A percentile compares a stretch with the other conserved stretches of the same genome.
Conservation (phyloP, 2,329 filamentous ascomycete species). For the Apiospora hydei region DNA sequence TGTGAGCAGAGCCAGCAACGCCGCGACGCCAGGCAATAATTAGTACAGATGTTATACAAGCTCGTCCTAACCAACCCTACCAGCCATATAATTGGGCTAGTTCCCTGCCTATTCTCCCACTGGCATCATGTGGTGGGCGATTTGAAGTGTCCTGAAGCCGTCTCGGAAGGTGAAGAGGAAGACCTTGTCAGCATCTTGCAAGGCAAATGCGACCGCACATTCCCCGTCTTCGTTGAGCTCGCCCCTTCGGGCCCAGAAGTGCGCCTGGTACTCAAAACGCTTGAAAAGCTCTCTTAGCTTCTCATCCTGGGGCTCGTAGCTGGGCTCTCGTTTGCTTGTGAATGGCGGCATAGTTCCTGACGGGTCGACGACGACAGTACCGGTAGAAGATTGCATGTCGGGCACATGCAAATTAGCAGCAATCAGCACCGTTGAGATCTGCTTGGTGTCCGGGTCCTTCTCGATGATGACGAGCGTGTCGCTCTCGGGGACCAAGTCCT, state of each 20-base stretch:
- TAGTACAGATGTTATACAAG: constrained; percentile 12
- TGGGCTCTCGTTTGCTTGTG: neutral
- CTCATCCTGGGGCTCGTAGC: constrained; percentile 15
- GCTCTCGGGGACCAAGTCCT: constrained; percentile 20
- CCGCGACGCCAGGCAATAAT: neutral
- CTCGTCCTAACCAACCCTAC: neutral
- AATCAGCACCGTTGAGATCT: neutral
- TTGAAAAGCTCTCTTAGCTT: constrained; percentile 12
- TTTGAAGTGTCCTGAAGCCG: constrained; percentile 18
- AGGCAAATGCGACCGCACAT: constrained; percentile 7
- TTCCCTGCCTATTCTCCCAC: neutral
- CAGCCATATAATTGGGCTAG: neutral
- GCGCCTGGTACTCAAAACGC: constrained; percentile 19
- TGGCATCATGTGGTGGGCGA: neutral
- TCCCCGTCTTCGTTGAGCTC: constrained; percentile 7
- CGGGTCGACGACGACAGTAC: neutral
- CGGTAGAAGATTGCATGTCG: neutral
- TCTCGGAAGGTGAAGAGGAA: constrained; percentile 18
- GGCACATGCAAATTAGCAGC: constrained; percentile 17
- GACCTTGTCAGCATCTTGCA: constrained; percentile 8
- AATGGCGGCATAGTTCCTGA: neutral
- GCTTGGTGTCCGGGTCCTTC: constrained; percentile 1
- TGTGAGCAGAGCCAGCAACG: neutral
- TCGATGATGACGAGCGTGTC: constrained; percentile 19
- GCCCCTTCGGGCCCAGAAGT: constrained; percentile 10